Evolutionary conservation across 2,329 filamentous ascomycete genomes (phyloP), one percentile per base, ranked within the genome.

Genomic region (Seiridium unicorne): DNA sequence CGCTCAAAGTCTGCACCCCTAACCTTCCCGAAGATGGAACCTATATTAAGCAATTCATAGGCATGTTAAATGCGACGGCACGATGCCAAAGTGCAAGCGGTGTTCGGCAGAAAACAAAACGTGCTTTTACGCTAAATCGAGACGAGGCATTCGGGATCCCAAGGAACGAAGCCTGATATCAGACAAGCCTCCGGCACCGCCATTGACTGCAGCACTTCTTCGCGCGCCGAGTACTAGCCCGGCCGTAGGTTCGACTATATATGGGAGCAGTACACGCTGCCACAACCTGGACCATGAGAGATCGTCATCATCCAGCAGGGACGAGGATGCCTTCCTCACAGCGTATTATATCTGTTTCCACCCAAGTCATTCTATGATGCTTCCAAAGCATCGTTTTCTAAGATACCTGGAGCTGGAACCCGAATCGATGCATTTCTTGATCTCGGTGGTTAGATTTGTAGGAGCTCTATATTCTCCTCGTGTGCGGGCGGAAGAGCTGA

Each of bases 51-150:
- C 18, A 53, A 13, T 31, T 32, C 46, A 32, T 32, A 68, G 66
- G 36, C 77, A 77, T 68, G 70, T 80, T 38, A 79, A 78, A 70
- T 83, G 79, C 63, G 80, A 81, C 62, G 79, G 75, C 44, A 74
- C 70, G 49, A 72, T 71, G 59, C 79, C 79, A 35, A 66, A 66
- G 18, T 81, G 79, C 60, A 70, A 66, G 57, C 76, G 79, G 32
- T 81, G 79, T 64, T 65, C 68, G 44, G 66, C 69, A 26, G 74
- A 76, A 49, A 74, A 73, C 34, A 79, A 78, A 60, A 70, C 76
- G 35, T 83, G 80, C 59, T 74, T 73, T 60, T 83, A 82, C 67
- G 73, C 77, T 26, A 77, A 77, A 62, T 83, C 81, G 10, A 73
- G 80, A 42, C 73, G 81, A 64, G 80, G 81, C 10, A 76, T 74